phyloP scores from a whole-genome alignment of 441 rosid species.

The Populus hybrid region DNA sequence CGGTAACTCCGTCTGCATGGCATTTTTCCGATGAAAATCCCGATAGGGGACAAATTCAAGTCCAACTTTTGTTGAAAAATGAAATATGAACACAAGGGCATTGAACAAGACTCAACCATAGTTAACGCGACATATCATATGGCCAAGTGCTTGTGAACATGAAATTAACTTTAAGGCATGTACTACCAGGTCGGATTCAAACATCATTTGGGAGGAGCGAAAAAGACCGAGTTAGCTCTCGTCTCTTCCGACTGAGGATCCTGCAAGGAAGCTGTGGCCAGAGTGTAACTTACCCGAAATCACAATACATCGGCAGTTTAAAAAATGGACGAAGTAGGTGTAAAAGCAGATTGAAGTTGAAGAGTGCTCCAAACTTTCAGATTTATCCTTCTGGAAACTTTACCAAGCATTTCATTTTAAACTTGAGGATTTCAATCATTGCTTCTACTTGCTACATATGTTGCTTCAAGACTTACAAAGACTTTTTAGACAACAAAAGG shows the following conservation, averaged over 20 bases:
- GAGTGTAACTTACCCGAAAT: neutral
- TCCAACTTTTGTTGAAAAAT: neutral
- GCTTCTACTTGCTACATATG: conserved; percentile 16
- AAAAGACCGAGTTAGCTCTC: neutral
- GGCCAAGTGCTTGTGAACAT: too few species aligned
- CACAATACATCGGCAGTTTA: neutral
- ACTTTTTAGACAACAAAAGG: neutral
- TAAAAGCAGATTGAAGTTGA: neutral
- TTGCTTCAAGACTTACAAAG: conserved; percentile 10
- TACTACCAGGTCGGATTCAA: neutral
- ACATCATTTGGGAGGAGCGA: neutral
- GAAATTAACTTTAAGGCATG: neutral
- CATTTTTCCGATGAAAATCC: neutral
- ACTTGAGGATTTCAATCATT: conserved; percentile 3
- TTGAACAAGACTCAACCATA: neutral
- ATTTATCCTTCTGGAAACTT: neutral
- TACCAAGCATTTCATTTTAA: conserved; percentile 16
- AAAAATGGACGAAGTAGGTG: neutral
- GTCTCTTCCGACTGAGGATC: neutral
- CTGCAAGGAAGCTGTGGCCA: neutral
- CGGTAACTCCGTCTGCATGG: neutral
- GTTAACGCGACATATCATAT: too few species aligned
- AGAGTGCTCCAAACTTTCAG: neutral
- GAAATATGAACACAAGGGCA: neutral
- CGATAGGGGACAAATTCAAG: neutral